Base-by-base conservation (phyloP, 2,329 filamentous ascomycete species). In the Madurella mycetomatis region DNA sequence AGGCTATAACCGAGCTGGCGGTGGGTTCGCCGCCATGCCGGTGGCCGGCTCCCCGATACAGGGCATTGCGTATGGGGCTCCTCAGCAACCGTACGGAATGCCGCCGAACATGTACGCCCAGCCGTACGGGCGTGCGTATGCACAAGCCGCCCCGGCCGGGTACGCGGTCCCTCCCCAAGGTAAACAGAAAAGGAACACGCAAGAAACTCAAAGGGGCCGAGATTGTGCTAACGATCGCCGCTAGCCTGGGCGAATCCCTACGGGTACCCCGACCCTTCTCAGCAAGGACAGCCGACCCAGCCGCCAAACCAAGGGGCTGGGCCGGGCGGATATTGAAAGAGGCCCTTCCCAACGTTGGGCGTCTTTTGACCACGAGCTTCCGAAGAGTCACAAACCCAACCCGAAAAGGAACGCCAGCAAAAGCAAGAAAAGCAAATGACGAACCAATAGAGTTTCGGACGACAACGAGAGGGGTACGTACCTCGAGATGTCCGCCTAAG, bases 261-360 rank as follows among this genome's bases (percentile, higher is more conserved):
- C 57, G 75, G 72, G 48, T 81, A 82, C 61, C 66, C 70, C 17
- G 75, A 80, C 57, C 76, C 65, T 18, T 63, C 61, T 60, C 73
- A 72, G 56, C 72, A 74, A 55, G 60, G 49, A 2, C 60, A 61
- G 41, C 73, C 69, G 53, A 72, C 72, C 57, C 68, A 71, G 59
- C 70, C 68, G 53, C 72, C 69, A 45, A 70, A 68, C 47, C 74
- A 73, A 60, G 72, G 66, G 40, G 65, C 64, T 41, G 69, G 67
- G 12, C 69, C 65, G 45, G 68, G 73, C 48, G 73, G 75, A 56
- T 79, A 77, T 63, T 77, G 34, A 37, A 73, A 40, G 52, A 17
- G 8, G 37, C 4, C 25, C n/a, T n/a, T n/a, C 25, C 25, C 25
- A 40, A 8, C 12, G 18, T 34, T 31, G 18, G 8, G 8, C 19